Evolutionary conservation across 306 rosid species (phyloP), one percentile per base, ranked within the genome.

Genomic region (Pyrus communis): DNA sequence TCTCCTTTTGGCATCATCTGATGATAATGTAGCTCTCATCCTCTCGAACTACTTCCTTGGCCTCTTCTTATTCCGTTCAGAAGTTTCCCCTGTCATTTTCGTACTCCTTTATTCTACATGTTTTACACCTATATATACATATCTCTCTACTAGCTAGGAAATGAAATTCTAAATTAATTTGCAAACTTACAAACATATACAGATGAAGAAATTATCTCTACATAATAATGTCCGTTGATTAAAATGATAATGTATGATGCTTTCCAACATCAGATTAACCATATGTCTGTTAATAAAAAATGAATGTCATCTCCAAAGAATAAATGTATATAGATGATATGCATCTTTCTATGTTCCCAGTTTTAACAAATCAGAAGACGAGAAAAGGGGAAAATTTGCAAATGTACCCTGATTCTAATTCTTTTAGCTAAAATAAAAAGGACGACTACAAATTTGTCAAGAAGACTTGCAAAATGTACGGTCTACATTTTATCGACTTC

Each of bases 21-120:
- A 38, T 38, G 42, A 13, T 7, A 18, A 27, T 14, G n/a, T 19
- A 61, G 38, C 67, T 25, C 67, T 13, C 66, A 61, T 27, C 55
- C 62, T 4, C 45, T 64, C 69, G 28, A 64, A 30, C 69, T 67
- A 68, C 68, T 73, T 74, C 70, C 64, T 74, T 73, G 82, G 78
- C 60, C 28, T 67, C 55, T 77, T 63, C 54, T 69, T 9, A 9
- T 51, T 75, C n/a, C 40, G 27, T 68, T 82, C 51, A 49, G 76
- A 77, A 78, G 73, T 78, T 82, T 78, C 77, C 67, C 76, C 78
- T 78, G 82, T 82, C 85, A 74, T 61, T 73, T 67, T 77, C 79
- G 67, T 52, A 27, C 79, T 80, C 23, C 21, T 9, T 17, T 49
- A 49, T 46, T 70, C 57, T 49, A 7, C 74, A 14, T 1, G 67